Evolutionary conservation across 768 basidiomycete genomes (phyloP).

Genomic region (Cyclocybe cylindracea): DNA sequence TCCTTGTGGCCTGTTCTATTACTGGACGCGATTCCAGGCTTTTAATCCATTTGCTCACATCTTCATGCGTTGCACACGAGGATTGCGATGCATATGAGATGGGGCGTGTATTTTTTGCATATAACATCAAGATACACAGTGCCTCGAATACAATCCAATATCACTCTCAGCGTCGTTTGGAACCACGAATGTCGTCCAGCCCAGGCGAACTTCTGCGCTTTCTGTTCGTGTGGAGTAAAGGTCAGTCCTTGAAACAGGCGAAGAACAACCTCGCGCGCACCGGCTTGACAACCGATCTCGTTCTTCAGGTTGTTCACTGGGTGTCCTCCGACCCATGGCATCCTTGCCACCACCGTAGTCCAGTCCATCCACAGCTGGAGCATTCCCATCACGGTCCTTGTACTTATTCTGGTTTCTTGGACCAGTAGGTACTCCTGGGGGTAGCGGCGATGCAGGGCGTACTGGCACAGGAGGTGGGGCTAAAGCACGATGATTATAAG

Average conservation of each 20-base stretch:
- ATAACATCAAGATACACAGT: constrained; percentile 7
- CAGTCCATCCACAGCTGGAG: constrained; percentile 84
- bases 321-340: constrained; percentile 56
- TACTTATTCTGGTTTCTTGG: constrained; percentile 89
- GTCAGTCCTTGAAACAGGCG: not conserved
- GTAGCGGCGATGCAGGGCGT: constrained; percentile 81
- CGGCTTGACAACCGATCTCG: constrained; percentile 49
- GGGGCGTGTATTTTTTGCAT: constrained; percentile 14
- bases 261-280: constrained; percentile 32
- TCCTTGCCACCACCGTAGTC: constrained; percentile 63
- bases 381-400: constrained; percentile 85
- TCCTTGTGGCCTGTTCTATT: too few species aligned
- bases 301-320: constrained; percentile 70
- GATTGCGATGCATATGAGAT: too few species aligned
- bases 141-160: not conserved
- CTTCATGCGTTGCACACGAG: too few species aligned
- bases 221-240: constrained; percentile 32
- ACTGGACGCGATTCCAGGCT: too few species aligned
- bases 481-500: constrained; percentile 10
- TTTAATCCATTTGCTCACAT: too few species aligned
- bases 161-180: constrained; percentile 62
- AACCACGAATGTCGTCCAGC: constrained; percentile 64
- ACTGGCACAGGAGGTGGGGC: constrained; percentile 54
- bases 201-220: constrained; percentile 77
- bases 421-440: constrained; percentile 85